Base-by-base conservation (phyloP, 441 rosid genomes). In the Dalechampia spathulata region DNA sequence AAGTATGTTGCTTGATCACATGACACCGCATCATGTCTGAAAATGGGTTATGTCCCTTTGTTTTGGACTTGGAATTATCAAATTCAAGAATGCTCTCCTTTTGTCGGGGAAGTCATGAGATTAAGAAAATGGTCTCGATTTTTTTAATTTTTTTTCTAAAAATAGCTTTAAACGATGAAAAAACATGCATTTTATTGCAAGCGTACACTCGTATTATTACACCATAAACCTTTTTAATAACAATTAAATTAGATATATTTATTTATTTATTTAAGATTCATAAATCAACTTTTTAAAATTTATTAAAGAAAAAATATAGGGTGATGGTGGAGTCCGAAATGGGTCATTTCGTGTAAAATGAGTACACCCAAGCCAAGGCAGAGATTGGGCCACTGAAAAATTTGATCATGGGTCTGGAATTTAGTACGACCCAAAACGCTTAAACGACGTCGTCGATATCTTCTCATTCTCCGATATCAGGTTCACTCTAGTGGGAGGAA, bases 1-100 rank as follows among this genome's bases (percentile, higher is more conserved):
- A 38, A 50, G 19, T 46, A 38, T 38, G 60, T 46, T 46, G 54
- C 5, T 30, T 30, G 34, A 27, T 54, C 61, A 55, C 49, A n/a
- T 21, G 66, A 42, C 60, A 37, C 27, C 40, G 10, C 27, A 52
- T 58, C 39, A 23, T 48, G 54, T 1, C 14, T 30, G 6, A 2
- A 7, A 26, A 48, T 49, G 27, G 16, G 28, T 20, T 19, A 9
- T 39, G 40, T 49, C 16, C 34, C 34, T 30, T 30, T n/a, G n/a
- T 23, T n/a, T 10, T 39, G 15, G 26, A 9, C 1, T 17, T 43
- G 38, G 38, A 34, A 34, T 34, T 3, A 3, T 5, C 14, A 2
- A 17, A 41, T 41, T 15, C 3, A 38, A 9, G 1, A 14, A 1
- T 2, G 47, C 7, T 4, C 28, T 9, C 11, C 2, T 48, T 48